Base-by-base conservation (phyloP, 306 rosid genomes). In the Dalbergia oliveri region DNA sequence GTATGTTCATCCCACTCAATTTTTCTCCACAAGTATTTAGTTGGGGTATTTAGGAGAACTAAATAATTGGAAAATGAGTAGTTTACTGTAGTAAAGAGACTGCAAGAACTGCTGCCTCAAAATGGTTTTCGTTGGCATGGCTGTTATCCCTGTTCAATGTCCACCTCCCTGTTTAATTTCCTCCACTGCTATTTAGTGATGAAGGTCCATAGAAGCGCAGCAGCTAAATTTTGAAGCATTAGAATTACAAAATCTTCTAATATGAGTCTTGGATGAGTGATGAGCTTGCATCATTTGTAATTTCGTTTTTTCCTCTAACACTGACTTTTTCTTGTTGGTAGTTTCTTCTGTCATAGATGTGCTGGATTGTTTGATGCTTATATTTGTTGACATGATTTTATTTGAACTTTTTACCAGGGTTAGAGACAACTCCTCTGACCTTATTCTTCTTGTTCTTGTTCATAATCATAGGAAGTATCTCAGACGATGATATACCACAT, bases 391-490 rank as follows among this genome's bases (percentile, higher is more conserved):
- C 15, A 19, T 69, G 77, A 41, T 71, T 83, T 23, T 73, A 11
- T 57, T 4, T 68, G 47, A 66, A 41, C 65, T 45, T 62, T 61
- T 57, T 34, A 39, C 51, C 77, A 56, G 66, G 35, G 78, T 12
- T 58, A 35, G 73, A 74, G 58, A 57, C 59, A 45, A 50, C 64
- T 21, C 3, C 35, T 13, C 61, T 81, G 8, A 67, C 66, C 66
- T 63, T 85, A 49, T 76, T 73, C 31, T 66, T 34, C 79, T 63
- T 66, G 41, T 78, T 73, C 71, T 34, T 81, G 69, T 66, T 78
- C 76, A 26, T 83, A 83, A 83, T 75, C 66, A 60, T 75, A 72
- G 99, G 96, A 69, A 91, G 87, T 77, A 81, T 90, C 83, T 88
- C 79, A 35, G 91, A 89, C 75, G 84, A 83, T 54, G 86, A 84